Conservation (phyloP, 805 yeast species). For the Vanderwaltozyma tropicalis region DNA sequence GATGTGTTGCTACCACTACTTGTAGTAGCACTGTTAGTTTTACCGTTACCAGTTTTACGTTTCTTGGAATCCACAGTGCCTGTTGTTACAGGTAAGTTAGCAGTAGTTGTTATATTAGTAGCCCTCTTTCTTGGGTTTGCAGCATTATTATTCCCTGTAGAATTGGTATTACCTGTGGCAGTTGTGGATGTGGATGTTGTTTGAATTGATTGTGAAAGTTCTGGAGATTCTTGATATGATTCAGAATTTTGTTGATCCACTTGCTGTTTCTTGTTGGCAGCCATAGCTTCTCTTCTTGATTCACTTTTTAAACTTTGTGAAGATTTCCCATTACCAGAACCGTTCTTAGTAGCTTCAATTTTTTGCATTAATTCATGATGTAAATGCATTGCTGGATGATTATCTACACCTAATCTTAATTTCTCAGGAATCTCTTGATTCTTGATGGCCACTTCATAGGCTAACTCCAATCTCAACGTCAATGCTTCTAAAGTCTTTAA, state of each 20-base stretch:
- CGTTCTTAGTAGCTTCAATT: constrained; percentile 12
- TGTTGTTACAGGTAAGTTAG: constrained; percentile 1
- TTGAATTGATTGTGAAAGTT: background rate
- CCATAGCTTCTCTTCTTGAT: constrained; percentile 82
- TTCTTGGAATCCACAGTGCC: constrained; percentile 4
- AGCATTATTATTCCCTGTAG: background rate
- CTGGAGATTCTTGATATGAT: constrained; percentile 2
- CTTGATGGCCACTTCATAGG: constrained; percentile 59
- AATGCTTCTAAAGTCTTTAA: constrained; percentile 64
- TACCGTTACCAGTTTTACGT: constrained; percentile 1
- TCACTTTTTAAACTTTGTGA: constrained; percentile 74
- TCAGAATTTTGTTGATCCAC: constrained; percentile 11
- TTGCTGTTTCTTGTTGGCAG: constrained; percentile 48
- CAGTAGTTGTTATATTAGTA: background rate
- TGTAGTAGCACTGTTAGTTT: background rate
- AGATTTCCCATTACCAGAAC: constrained; percentile 30
- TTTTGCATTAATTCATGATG: constrained; percentile 30
- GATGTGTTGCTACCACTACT: no score
- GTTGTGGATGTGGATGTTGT: constrained; percentile 8
- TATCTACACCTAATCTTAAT: constrained; percentile 64
- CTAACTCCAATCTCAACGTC: constrained; percentile 64
- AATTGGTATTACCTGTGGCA: constrained; percentile 2
- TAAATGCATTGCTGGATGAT: constrained; percentile 78
- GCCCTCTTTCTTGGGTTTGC: background rate
- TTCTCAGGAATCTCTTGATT: constrained; percentile 71